Conservation (phyloP, 2,329 filamentous ascomycete species). For the Aspergillus uvarum region DNA sequence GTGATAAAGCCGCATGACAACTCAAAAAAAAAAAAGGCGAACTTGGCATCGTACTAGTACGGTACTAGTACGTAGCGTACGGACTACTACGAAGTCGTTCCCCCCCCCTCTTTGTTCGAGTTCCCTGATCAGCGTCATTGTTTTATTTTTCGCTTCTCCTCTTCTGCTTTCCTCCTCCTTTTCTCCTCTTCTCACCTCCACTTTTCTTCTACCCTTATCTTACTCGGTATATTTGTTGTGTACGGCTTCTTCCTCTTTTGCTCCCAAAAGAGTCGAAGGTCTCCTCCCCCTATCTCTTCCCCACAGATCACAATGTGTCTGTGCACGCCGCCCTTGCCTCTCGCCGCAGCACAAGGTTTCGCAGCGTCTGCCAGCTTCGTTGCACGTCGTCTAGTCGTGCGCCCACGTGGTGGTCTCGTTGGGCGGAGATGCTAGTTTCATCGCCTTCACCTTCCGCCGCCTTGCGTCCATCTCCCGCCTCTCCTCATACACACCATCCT, state of each 20-base stretch:
- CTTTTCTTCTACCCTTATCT: background rate
- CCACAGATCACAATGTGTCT: constrained; percentile 29
- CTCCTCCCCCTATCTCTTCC: background rate
- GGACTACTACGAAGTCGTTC: too few species aligned
- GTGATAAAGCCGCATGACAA: too few species aligned
- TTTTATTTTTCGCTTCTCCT: constrained; percentile 4
- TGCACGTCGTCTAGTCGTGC: constrained; percentile 36
- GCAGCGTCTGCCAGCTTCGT: constrained; percentile 29
- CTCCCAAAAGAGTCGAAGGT: constrained; percentile 15
- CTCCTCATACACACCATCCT: constrained; percentile 20
- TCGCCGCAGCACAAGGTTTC: constrained; percentile 27
- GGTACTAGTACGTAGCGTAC: too few species aligned
- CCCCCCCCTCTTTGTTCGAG: background rate
- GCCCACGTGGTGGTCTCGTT: constrained; percentile 39
- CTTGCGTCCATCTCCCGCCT: constrained; percentile 34
- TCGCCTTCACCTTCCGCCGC: constrained; percentile 43
- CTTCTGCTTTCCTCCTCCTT: background rate
- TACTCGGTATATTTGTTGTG: background rate
- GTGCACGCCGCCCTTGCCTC: constrained; percentile 24
- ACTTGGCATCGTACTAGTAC: too few species aligned
- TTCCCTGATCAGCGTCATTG: constrained; percentile 9
- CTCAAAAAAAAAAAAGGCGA: too few species aligned
- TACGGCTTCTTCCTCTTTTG: constrained; percentile 10
- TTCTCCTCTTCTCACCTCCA: background rate
- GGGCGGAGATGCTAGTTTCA: constrained; percentile 41